Conservation (phyloP, 805 yeast species). For the Clavispora santaluciae region DNA sequence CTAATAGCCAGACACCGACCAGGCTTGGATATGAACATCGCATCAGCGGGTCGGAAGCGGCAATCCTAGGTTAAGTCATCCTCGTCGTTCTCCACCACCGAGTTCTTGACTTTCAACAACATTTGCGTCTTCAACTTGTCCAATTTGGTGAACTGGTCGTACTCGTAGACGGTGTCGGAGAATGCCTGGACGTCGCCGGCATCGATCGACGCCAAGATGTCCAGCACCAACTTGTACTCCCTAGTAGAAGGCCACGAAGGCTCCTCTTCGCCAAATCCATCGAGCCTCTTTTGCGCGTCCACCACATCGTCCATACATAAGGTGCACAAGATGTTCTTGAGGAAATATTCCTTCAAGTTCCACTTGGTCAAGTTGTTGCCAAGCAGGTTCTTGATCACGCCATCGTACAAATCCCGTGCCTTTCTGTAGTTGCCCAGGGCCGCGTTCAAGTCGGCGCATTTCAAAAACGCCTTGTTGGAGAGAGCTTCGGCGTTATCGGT, state of each 20-base stretch:
- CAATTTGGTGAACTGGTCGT: constrained; percentile 79
- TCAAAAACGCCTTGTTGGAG: constrained; percentile 80
- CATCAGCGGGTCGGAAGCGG: no score
- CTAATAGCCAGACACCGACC: no score
- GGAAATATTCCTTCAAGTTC: constrained; percentile 88
- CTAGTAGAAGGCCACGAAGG: constrained; percentile 69
- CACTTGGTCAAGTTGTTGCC: constrained; percentile 77
- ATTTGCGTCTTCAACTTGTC: constrained; percentile 89
- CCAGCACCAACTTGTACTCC: constrained; percentile 65
- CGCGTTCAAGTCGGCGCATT: constrained; percentile 86
- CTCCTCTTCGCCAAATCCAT: constrained; percentile 64
- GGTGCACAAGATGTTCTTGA: constrained; percentile 77
- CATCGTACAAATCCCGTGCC: constrained; percentile 75
- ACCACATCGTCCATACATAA: constrained; percentile 82
- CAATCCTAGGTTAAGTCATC: constrained; percentile 40
- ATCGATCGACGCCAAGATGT: constrained; percentile 66
- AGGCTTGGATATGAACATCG: no score
- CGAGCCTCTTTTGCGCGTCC: constrained; percentile 72
- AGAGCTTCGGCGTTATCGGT: constrained; percentile 92
- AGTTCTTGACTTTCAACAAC: constrained; percentile 73
- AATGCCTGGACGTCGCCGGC: constrained; percentile 77
- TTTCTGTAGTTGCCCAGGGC: constrained; percentile 58
- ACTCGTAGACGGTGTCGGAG: constrained; percentile 71
- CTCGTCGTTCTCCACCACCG: constrained; percentile 68
- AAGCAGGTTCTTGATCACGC: constrained; percentile 69